phyloP scores from a whole-genome alignment of 2,329 filamentous ascomycete genomes.

The Cercospora sesami region DNA sequence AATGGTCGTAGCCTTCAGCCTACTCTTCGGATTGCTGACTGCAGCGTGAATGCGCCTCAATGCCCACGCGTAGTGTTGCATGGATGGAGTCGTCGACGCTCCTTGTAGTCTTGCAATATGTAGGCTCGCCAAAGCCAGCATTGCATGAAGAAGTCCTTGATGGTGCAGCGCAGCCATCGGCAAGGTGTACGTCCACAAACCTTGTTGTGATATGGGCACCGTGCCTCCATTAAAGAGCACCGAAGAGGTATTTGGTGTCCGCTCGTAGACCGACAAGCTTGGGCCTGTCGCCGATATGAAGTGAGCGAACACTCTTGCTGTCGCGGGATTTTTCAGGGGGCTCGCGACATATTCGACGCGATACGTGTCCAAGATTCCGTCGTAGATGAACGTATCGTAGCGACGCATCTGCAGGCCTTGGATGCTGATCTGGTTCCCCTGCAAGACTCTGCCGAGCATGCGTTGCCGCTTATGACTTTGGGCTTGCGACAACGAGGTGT shows the following conservation, averaged over 20 bases:
- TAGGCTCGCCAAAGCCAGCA: slow-evolving; percentile 80
- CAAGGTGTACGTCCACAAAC: slow-evolving; percentile 70
- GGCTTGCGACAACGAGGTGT: slow-evolving; percentile 21
- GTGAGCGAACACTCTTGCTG: slow-evolving; percentile 82
- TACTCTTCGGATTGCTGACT: slow-evolving; percentile 66
- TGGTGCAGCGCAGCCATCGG: slow-evolving; percentile 80
- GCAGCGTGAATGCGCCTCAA: slow-evolving; percentile 75
- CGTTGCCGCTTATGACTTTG: slow-evolving; percentile 26
- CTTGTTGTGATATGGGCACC: slow-evolving; percentile 63
- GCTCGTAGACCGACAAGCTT: slow-evolving; percentile 82
- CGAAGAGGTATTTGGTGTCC: slow-evolving; percentile 72
- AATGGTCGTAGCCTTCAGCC: slow-evolving; percentile 77
- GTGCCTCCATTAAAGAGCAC: slow-evolving; percentile 63
- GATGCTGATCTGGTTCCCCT: slow-evolving; percentile 33
- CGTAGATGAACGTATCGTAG: slow-evolving; percentile 51
- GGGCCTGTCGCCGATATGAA: slow-evolving; percentile 88
- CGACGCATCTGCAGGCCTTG: slow-evolving; percentile 38
- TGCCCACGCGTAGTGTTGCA: slow-evolving; percentile 89
- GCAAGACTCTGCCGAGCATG: slow-evolving; percentile 32
- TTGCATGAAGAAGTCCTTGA: slow-evolving; percentile 84
- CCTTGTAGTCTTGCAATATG: slow-evolving; percentile 83
- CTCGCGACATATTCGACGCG: slow-evolving; percentile 51
- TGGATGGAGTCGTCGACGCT: slow-evolving; percentile 72
- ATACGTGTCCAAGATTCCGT: slow-evolving; percentile 49
- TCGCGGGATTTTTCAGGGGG: slow-evolving; percentile 77